Base-by-base conservation (phyloP, 2,329 filamentous ascomycete genomes). In the Aspergillus niger region DNA sequence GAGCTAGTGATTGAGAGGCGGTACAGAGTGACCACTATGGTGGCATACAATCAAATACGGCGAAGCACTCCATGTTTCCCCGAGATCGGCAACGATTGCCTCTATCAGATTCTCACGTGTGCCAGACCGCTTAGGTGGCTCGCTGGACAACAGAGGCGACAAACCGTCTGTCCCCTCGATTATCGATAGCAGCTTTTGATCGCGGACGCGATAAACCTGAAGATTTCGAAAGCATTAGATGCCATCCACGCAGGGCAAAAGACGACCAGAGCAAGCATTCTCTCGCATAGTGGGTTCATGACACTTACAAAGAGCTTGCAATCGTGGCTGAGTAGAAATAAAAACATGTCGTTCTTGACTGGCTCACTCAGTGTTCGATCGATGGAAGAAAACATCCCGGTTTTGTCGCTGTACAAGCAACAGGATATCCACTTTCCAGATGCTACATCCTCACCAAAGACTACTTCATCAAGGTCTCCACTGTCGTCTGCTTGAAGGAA, bases 401-500 rank as follows among this genome's bases (percentile, higher is more conserved):
- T 76, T 2, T 77, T 81, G 67, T 93, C 90, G n/a, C 83, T 81
- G 73, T 97, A 98, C 0, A 98, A 77, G 68, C 90, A 96, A 8
- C 91, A 93, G 3, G 91, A 90, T 6, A 89, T 79, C 91, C 95
- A 97, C 71, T 90, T 91, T 2, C 84, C 88, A 1, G 83, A 76
- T 2, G 89, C 78, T 0, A 83, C 69, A 8, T 82, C 79, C 28
- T 88, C 86, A 32, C 85, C 81, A 65, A 86, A 83, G 48, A 90
- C 86, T 3, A 96, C 77, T 72, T 96, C 91, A 71, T 97, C 93
- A 2, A 98, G 81, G 68, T 99, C 95, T 48, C 91, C 89, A 69
- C 87, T 90, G 49, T 86, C 86, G 69, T 93, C 91, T 41, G 93
- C 91, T 70, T 91, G 86, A 49, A 92, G 88, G 41, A 98, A 80